Percentiles rank a stretch among this genome's conserved stretches.
Evolutionary conservation across 2,329 filamentous ascomycete genomes (phyloP).

Genomic region (Clarireedia homoeocarpa): DNA sequence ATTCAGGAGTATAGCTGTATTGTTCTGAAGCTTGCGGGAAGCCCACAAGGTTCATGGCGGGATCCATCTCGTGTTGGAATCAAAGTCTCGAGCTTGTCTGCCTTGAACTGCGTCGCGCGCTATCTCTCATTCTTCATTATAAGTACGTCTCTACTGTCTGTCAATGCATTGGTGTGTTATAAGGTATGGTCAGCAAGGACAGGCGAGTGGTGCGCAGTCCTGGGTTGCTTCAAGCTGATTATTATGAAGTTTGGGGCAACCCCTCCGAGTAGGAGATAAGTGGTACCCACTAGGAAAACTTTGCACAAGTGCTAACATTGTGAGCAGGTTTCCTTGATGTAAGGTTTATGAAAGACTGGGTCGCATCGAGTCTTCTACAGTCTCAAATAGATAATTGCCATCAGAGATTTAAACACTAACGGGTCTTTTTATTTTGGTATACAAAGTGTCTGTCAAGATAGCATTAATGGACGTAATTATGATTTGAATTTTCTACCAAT

Average conservation of each 20-base stretch:
- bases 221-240: slow-evolving; percentile 24
- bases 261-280: slow-evolving; percentile 30
- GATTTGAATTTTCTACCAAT: too few species aligned
- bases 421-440: too few species aligned
- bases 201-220: slow-evolving; percentile 27
- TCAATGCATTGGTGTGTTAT: slow-evolving; percentile 5
- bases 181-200: slow-evolving; percentile 14
- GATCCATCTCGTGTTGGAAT: slow-evolving; percentile 91
- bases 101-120: slow-evolving; percentile 18
- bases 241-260: slow-evolving; percentile 17
- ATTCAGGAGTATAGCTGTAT: not conserved
- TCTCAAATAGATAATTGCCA: too few species aligned
- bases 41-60: slow-evolving; percentile 35
- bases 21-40: slow-evolving; percentile 9
- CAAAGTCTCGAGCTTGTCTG: slow-evolving; percentile 88
- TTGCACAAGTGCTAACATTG: not conserved
- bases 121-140: slow-evolving; percentile 13
- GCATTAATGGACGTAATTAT: too few species aligned
- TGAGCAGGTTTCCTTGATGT: too few species aligned
- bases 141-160: slow-evolving; percentile 13
- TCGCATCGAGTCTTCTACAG: too few species aligned
- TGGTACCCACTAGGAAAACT: slow-evolving; percentile 11
- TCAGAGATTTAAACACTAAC: too few species aligned
- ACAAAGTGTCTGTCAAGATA: too few species aligned
- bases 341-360: too few species aligned